Base-by-base conservation (phyloP, 2,329 filamentous ascomycete genomes). In the Colletotrichum orchidophilum region DNA sequence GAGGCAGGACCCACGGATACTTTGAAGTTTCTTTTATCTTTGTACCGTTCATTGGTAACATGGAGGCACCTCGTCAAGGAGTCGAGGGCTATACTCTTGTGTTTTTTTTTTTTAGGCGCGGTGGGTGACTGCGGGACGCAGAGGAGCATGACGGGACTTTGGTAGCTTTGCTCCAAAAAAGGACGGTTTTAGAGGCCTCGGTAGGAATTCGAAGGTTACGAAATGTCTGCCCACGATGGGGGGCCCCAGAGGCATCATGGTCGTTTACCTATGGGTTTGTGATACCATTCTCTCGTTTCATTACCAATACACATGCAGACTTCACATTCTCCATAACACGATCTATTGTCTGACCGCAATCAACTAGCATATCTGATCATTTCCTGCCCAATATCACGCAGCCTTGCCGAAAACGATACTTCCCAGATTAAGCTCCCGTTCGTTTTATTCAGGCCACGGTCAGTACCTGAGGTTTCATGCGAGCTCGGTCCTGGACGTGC, bases 271-370 rank as follows among this genome's bases (percentile, higher is more conserved):
- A n/a, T 29, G 31, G 46, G 33, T 29, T 49, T 54, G 66, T 66
- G 67, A 66, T 66, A 70, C 67, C 67, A 66, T 60, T 60, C 27
- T 60, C 54, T 60, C 62, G 27, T 66, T 66, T 49, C 55, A 49
- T 29, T 24, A 35, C 50, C 18, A 66, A 61, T 39, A 60, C 55
- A n/a, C n/a, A n/a, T n/a, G n/a, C n/a, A 61, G 26, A 39, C 12
- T 5, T 57, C 53, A 27, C 26, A 39, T 39, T 24, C 39, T 46
- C 15, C 39, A 39, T 24, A 24, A 35, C 8, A 15, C 5, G 26
- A 2, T 26, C 9, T 13, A 8, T 35, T 9, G 18, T 18, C 24
- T 5, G 21, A 59, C 7, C 18, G 13, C 21, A 8, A n/a, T 18
- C 3, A 46, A n/a, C 39, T 46, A 18, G 13, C 49, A 13, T 42